phyloP scores from a whole-genome alignment of 192 early-diverging fungal genomes.

The Entomortierella beljakovae region DNA sequence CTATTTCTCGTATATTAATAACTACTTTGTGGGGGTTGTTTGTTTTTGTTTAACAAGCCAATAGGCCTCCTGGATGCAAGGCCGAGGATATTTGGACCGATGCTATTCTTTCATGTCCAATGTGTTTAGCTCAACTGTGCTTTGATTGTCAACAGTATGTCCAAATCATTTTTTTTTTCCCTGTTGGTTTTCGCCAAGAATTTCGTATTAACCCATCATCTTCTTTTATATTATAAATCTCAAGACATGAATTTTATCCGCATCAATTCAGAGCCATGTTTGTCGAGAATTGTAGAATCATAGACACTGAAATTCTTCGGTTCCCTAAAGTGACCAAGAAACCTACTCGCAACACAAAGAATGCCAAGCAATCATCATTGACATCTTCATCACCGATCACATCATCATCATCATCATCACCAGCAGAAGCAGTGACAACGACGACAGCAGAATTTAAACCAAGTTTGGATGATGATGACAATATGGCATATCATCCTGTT shows the following conservation, averaged over 20 bases:
- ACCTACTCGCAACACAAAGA: slow-evolving; percentile 1
- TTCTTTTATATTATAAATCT: not conserved
- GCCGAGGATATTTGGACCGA: slow-evolving; percentile 57
- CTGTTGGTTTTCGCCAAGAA: not conserved
- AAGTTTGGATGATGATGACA: slow-evolving; percentile 17
- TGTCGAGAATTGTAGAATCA: slow-evolving; percentile 68
- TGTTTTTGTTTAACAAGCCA: slow-evolving; percentile 21
- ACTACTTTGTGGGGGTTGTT: too few relatives aligned
- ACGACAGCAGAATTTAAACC: slow-evolving; percentile 22
- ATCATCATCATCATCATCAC: not conserved
- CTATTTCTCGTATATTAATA: not conserved
- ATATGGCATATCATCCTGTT: slow-evolving; percentile 64
- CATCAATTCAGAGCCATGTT: slow-evolving; percentile 79
- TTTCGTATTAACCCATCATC: not conserved
- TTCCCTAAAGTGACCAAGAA: slow-evolving; percentile 44
- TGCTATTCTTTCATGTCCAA: slow-evolving; percentile 70
- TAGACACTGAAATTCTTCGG: slow-evolving; percentile 56
- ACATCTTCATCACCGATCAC: slow-evolving; percentile 3
- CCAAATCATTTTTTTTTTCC: not conserved
- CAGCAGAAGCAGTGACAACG: not conserved
- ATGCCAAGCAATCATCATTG: not conserved
- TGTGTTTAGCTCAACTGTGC: slow-evolving; percentile 70
- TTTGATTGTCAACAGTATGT: slow-evolving; percentile 71
- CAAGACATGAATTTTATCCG: slow-evolving; percentile 67
- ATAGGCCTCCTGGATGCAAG: slow-evolving; percentile 25